Percentiles rank a stretch among this genome's conserved stretches.
Conservation (phyloP, 768 basidiomycete genomes). For the Plicaturopsis crispa region DNA sequence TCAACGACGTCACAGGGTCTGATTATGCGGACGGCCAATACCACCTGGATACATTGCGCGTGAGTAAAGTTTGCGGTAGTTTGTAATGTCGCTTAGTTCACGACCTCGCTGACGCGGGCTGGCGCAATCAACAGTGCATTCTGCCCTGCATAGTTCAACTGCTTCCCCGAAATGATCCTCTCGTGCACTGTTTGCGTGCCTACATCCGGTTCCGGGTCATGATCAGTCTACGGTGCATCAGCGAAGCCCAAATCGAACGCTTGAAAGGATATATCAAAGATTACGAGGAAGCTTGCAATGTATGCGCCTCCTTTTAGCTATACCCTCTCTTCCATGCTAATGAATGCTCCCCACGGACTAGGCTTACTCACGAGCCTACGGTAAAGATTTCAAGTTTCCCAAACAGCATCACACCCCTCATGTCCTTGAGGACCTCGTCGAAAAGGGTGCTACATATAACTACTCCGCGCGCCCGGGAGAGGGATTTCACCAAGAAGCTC, state of each 20-base stretch:
- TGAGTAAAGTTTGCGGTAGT: no score
- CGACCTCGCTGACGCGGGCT: no score
- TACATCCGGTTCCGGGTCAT: conserved; percentile 15
- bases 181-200: conserved; percentile 18
- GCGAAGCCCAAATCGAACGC: conserved; percentile 13
- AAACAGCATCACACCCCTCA: conserved; percentile 21
- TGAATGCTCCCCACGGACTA: conserved; percentile 11
- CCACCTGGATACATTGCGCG: conserved; percentile 21
- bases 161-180: conserved; percentile 15
- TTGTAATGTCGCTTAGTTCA: no score
- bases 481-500: conserved; percentile 23
- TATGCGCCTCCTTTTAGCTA: no score
- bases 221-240: conserved; percentile 19
- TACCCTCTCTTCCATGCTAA: no score
- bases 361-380: conserved; percentile 12
- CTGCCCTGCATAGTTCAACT: conserved; percentile 20
- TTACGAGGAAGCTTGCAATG: not conserved
- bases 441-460: conserved; percentile 21
- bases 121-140: conserved; percentile 21
- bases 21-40: conserved; percentile 21
- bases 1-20: conserved; percentile 17
- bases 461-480: conserved; percentile 20
- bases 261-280: conserved; percentile 8
- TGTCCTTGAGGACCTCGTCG: conserved; percentile 14
- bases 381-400: conserved; percentile 21